Evolutionary conservation across 164 flowering plant species (phyloP).

Genomic region (Chimonanthus praecox): DNA sequence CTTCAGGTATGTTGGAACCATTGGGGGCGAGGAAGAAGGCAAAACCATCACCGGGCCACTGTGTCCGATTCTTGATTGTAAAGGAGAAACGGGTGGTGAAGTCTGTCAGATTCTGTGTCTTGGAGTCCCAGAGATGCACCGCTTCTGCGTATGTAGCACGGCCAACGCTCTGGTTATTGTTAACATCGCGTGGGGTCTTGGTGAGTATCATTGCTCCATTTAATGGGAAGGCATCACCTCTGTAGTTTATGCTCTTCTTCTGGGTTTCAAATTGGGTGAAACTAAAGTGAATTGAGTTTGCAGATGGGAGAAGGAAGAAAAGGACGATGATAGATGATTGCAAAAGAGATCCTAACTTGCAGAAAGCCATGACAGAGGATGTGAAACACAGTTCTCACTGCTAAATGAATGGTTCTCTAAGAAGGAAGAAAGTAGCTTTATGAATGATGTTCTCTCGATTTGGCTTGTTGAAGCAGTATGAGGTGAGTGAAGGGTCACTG

Average conservation of each 20-base stretch:
- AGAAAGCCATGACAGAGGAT: too few relatives aligned
- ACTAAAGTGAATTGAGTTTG: slow-evolving; percentile 17
- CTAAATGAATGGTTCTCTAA: too few relatives aligned
- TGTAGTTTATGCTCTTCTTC: slow-evolving; percentile 1
- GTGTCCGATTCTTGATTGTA: slow-evolving; percentile 8
- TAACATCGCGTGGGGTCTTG: slow-evolving; percentile 5
- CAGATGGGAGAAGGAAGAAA: not conserved
- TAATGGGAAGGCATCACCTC: slow-evolving; percentile 10
- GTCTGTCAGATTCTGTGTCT: slow-evolving; percentile 22
- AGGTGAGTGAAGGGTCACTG: too few relatives aligned
- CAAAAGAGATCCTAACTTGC: too few relatives aligned
- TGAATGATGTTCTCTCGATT: too few relatives aligned
- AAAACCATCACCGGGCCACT: slow-evolving; percentile 31
- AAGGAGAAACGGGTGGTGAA: slow-evolving; percentile 47
- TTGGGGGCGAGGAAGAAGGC: slow-evolving; percentile 45
- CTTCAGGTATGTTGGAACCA: slow-evolving; percentile 19
- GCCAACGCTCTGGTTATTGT: slow-evolving; percentile 19
- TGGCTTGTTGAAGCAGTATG: too few relatives aligned
- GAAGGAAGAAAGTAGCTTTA: too few relatives aligned
- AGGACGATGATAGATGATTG: not conserved
- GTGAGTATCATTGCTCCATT: slow-evolving; percentile 22
- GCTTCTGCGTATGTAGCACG: slow-evolving; percentile 23
- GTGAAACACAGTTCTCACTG: too few relatives aligned
- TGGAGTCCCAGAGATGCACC: slow-evolving; percentile 33
- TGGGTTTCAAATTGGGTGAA: slow-evolving; percentile 17